Base-by-base conservation (phyloP, 78 protist species). In the Planoprotostelium fungivorum region DNA sequence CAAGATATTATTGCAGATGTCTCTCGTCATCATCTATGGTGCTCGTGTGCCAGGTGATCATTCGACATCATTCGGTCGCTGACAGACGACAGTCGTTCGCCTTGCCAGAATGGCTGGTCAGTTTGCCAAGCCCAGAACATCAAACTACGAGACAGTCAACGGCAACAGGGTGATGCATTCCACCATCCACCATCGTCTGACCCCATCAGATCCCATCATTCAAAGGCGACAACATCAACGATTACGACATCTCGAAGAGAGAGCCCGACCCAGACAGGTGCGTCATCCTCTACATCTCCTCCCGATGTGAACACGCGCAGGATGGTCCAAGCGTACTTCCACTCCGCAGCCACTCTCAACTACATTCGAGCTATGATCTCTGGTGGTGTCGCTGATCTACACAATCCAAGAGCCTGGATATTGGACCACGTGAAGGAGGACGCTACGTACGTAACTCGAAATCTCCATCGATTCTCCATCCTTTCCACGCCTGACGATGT, bases 71-170 rank as follows among this genome's bases (percentile, higher is more conserved):
- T n/a, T n/a, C n/a, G n/a, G n/a, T n/a, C n/a, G n/a, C n/a, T n/a
- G n/a, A n/a, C n/a, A 16, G 73, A 16, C 5, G 73, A 25, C 31
- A 51, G 73, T 91, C 1, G 94, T 91, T n/a, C 91, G 94, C 38
- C 28, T 94, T 0, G 93, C 86, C 16, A 93, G 96, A 23, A 86
- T 92, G n/a, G 96, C 96, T 1, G 96, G 96, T 16, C 96, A 94
- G 85, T 87, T 88, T 38, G 88, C 88, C 34, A 91, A 91, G 88
- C 94, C 94, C 83, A 38, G 94, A 35, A 38, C 85, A 1, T 38
- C 84, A 37, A 36, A 36, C 23, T 63, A 28, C 90, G 96, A 94
- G 37, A 83, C 38, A 34, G 84, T 89, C 28, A 36, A 89, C 37
- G 90, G 90, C 16, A 1, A n/a, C n/a, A n/a, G n/a, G n/a, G n/a